Evolutionary conservation across 371 early-diverging fungal species (phyloP), one percentile per base, ranked within the genome.

Genomic region (Phascolomyces articulosus): DNA sequence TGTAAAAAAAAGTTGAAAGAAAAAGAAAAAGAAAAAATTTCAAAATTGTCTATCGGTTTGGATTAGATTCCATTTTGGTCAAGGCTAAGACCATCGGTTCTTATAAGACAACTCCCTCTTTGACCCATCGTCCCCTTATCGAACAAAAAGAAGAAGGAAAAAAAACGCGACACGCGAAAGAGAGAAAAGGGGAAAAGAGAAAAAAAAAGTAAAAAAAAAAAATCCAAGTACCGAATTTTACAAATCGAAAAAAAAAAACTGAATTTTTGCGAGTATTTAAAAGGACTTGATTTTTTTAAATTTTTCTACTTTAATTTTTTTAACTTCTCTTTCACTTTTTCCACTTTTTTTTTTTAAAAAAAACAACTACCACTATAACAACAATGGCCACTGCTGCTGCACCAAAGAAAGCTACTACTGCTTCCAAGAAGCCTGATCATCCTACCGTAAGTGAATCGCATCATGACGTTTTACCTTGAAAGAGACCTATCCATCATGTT

Each of bases 391-490:
- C 70, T 21, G 67, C 69, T 65, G 38, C 68, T 51, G n/a, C n/a
- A n/a, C n/a, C n/a, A 34, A 51, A 71, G 53, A 61, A 64, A 21
- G 47, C 72, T 63, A 49, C 66, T 47, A 58, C 73, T 51, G 62
- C 76, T 55, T n/a, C 75, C 64, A 79, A 79, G 76, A 82, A 82
- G 68, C 58, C 76, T 41, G 83, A 79, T 29, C 83, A 82, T 56
- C 83, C 83, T 53, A 74, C 77, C 63, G 83, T 82, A 79, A 73
- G 78, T 54, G n/a, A n/a, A n/a, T n/a, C 29, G 16, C 28, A 53
- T 15, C 40, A 40, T 7, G 15, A 15, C 40, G 7, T 40, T 7
- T 40, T 15, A 7, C 10, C 15, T 40, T 7, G 10, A 7, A 7
- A 7, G 40, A 9, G 40, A 9, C 40, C 10, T 15, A 9, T 7